Conservation (phyloP, 2,329 filamentous ascomycete species). For the Cladophialophora carrionii region DNA sequence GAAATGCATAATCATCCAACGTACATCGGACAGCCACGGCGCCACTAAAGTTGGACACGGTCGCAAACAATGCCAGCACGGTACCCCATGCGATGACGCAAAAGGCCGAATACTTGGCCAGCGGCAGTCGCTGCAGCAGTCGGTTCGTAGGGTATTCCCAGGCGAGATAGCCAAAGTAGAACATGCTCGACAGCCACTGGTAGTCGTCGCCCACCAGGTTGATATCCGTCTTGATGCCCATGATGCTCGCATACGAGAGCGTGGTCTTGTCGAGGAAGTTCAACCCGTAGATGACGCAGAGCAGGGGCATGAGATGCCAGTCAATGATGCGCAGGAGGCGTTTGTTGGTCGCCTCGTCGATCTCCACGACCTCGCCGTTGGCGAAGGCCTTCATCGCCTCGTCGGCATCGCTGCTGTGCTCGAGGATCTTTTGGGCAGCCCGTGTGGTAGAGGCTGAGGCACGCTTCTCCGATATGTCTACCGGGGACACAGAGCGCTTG, state of each 20-base stretch:
- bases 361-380: conserved; percentile 54
- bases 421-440: conserved; percentile 45
- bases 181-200: conserved; percentile 52
- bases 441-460: conserved; percentile 29
- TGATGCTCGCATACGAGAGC: conserved; percentile 57
- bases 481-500: conserved; percentile 30
- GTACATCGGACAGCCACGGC: conserved; percentile 62
- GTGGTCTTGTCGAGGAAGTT: conserved; percentile 58
- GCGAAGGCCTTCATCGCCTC: conserved; percentile 63
- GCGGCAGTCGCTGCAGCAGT: conserved; percentile 64
- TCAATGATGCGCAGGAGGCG: conserved; percentile 65
- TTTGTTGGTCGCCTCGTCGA: conserved; percentile 62
- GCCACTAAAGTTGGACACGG: conserved; percentile 62
- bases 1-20: conserved; percentile 5
- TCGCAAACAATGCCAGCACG: conserved; percentile 65
- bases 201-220: conserved; percentile 51
- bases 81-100: conserved; percentile 68
- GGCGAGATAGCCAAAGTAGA: conserved; percentile 51
- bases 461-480: conserved; percentile 26
- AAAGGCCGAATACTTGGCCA: conserved; percentile 68
- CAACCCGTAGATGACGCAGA: conserved; percentile 62
- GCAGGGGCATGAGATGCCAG: conserved; percentile 63
- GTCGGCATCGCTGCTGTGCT: conserved; percentile 62
- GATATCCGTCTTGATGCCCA: conserved; percentile 57
- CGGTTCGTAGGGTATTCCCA: conserved; percentile 70